phyloP scores from a whole-genome alignment of 768 basidiomycete genomes.

The Termitomyces sp. region DNA sequence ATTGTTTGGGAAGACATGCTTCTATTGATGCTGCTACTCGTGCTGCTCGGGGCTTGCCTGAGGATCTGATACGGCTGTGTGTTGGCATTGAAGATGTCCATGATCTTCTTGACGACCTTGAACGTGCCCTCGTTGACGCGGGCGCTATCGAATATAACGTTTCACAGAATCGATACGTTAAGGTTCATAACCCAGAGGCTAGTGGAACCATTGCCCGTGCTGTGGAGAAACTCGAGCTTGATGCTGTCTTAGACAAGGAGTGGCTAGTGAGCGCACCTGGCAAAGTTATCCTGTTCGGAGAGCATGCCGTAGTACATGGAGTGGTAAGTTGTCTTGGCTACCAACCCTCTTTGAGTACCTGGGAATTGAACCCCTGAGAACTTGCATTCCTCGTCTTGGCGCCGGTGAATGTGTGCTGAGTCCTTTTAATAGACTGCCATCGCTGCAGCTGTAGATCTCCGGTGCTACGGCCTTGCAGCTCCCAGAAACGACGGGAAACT shows the following conservation, averaged over 20 bases:
- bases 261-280: constrained; percentile 95
- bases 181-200: constrained; percentile 23
- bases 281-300: constrained; percentile 96
- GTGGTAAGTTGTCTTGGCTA: constrained; percentile 54
- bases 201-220: constrained; percentile 45
- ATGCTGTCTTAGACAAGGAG: constrained; percentile 33
- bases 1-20: constrained; percentile 62
- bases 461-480: constrained; percentile 84
- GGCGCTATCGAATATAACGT: constrained; percentile 72
- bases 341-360: neutral
- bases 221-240: constrained; percentile 59
- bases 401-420: constrained; percentile 7
- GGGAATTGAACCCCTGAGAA: constrained; percentile 1
- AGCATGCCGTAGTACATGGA: constrained; percentile 98
- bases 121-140: constrained; percentile 85
- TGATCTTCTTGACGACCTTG: constrained; percentile 93
- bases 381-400: constrained; percentile 2
- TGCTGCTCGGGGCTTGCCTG: constrained; percentile 95
- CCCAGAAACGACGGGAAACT: constrained; percentile 71
- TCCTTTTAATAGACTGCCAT: constrained; percentile 68
- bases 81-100: constrained; percentile 95
- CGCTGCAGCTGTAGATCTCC: constrained; percentile 91
- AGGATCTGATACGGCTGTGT: constrained; percentile 95
- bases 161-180: constrained; percentile 46
- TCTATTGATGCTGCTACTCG: constrained; percentile 96